Conservation (phyloP, 441 rosid genomes). For the Macaranga tanarius region DNA sequence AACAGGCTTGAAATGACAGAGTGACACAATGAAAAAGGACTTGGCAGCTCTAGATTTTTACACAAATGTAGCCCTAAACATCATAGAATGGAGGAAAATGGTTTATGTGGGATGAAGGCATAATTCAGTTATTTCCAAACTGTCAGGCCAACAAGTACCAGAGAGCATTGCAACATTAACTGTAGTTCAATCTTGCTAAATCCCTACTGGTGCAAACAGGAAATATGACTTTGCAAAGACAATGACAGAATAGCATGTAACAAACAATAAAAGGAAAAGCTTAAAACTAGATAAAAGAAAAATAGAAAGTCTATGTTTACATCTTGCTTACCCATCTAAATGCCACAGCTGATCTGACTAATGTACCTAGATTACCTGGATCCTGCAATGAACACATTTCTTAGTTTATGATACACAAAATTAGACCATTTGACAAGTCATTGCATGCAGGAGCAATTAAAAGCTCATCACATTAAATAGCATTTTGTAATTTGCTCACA, state of each 20-base stretch:
- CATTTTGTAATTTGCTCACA: neutral
- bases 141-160: neutral
- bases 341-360: conserved; percentile 83
- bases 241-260: neutral
- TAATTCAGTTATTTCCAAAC: neutral
- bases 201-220: neutral
- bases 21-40: neutral
- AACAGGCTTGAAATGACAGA: neutral
- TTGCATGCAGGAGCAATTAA: conserved; percentile 15
- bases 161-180: neutral
- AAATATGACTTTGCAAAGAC: neutral
- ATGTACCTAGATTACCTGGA: conserved; percentile 93
- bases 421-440: conserved; percentile 17
- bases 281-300: neutral
- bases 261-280: neutral
- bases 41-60: neutral
- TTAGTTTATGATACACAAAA: conserved; percentile 20
- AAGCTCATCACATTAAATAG: conserved; percentile 5
- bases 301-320: neutral
- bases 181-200: neutral
- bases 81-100: neutral
- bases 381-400: conserved; percentile 55
- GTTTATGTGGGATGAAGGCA: neutral
- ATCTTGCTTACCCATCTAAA: conserved; percentile 69
- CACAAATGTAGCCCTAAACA: neutral